Conservation (phyloP, 495 filamentous ascomycete species). For the Neurospora discreta region DNA sequence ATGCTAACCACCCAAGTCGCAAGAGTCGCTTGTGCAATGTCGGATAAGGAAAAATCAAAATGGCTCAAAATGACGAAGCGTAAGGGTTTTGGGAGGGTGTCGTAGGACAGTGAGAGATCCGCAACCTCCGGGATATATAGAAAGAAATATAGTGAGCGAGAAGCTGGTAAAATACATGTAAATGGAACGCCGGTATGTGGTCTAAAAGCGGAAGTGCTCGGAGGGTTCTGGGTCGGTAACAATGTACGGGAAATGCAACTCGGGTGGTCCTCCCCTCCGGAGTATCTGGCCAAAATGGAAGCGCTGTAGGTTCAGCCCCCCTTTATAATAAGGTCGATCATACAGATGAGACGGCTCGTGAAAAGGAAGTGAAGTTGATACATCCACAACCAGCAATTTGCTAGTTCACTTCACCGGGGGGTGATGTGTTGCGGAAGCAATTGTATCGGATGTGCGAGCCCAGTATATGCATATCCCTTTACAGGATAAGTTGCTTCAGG, state of each 20-base stretch:
- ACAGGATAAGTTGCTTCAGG: constrained; percentile 87
- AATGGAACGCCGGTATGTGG: neutral
- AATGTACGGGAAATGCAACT: neutral
- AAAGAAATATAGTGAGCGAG: neutral
- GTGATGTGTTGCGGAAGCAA: neutral
- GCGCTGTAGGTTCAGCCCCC: neutral
- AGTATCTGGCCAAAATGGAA: neutral
- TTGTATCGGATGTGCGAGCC: neutral
- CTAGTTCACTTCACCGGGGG: neutral
- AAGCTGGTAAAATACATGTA: neutral
- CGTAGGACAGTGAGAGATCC: neutral
- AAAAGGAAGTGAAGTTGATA: neutral
- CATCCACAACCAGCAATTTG: neutral
- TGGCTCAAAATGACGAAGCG: neutral
- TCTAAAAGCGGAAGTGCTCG: neutral
- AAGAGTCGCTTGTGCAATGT: neutral
- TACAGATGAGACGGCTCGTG: neutral
- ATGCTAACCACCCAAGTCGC: neutral
- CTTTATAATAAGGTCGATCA: neutral
- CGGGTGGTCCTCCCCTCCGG: neutral
- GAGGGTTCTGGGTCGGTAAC: neutral
- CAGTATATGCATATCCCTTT: constrained; percentile 24
- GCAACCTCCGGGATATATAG: neutral
- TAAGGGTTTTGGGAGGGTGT: neutral
- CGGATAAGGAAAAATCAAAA: neutral